These are phyloP conservation scores for Aspergillus ellipticus DNA, from an alignment of 495 filamentous ascomycete species.

Conservation along the genomic window DNA sequence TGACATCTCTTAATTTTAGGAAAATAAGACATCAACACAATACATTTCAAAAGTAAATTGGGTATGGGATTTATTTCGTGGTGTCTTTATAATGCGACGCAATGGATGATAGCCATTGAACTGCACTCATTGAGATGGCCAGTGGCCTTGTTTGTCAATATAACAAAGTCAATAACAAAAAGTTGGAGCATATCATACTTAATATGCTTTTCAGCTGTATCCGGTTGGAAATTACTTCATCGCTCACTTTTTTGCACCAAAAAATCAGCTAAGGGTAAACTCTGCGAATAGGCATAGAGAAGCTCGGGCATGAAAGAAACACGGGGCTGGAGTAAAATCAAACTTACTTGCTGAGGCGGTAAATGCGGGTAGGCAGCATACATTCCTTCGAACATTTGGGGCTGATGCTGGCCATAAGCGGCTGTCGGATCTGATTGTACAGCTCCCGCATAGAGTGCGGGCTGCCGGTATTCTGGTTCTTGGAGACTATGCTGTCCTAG, in stretches of 20 bases:
- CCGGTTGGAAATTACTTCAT: neutral
- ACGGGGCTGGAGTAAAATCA: neutral
- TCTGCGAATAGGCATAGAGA: neutral
- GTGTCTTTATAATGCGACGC: neutral
- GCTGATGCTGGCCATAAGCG: slow-evolving; percentile 68
- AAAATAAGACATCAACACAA: neutral
- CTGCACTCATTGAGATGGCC: neutral
- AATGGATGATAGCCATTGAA: neutral
- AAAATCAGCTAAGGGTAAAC: neutral
- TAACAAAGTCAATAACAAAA: neutral
- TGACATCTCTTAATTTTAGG: neutral
- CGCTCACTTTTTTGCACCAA: neutral
- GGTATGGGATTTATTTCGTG: neutral
- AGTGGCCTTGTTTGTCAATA: neutral
- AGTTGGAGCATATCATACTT: neutral
- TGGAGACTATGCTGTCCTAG: slow-evolving; percentile 61
- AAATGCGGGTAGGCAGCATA: slow-evolving; percentile 74
- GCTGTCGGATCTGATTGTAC: slow-evolving; percentile 67
- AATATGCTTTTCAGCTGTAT: neutral
- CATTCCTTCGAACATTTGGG: slow-evolving; percentile 84
- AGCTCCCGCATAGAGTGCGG: slow-evolving; percentile 72
- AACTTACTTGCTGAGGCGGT: slow-evolving; percentile 77
- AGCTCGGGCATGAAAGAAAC: neutral
- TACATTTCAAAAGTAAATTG: neutral
- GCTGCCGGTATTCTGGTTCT: slow-evolving; percentile 77